A percentile compares a stretch with the other conserved stretches of the same genome.
Evolutionary conservation across 73 alveolate species (phyloP).

Genomic region (Paramecium caudatum): DNA sequence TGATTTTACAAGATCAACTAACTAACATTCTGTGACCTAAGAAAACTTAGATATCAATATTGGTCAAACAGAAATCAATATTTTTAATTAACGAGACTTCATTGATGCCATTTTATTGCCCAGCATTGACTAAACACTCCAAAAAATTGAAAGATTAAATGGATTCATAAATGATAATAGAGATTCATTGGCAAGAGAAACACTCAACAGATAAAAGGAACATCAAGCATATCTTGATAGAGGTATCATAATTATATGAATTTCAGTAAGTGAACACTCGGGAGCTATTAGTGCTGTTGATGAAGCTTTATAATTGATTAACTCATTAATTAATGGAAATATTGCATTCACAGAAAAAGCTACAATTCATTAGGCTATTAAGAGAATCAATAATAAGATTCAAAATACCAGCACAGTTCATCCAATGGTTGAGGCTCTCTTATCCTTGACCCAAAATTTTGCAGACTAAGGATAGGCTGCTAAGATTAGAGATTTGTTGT

Average conservation of each 20-base stretch:
- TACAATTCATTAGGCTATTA: constrained; percentile 27
- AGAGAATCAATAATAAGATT: neutral
- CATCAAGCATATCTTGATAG: constrained; percentile 54
- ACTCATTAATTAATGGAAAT: constrained; percentile 56
- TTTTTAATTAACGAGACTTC: constrained; percentile 16
- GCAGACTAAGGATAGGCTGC: constrained; percentile 38
- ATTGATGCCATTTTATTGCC: constrained; percentile 36
- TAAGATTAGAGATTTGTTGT: constrained; percentile 49
- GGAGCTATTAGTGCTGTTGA: constrained; percentile 58
- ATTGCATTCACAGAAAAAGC: constrained; percentile 46
- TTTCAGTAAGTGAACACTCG: constrained; percentile 46
- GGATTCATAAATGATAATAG: constrained; percentile 49
- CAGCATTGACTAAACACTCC: neutral
- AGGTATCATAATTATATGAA: constrained; percentile 23
- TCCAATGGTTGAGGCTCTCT: constrained; percentile 27
- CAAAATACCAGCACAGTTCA: neutral
- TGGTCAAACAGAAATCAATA: constrained; percentile 38
- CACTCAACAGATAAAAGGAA: constrained; percentile 25
- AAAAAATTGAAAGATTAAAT: constrained; percentile 37
- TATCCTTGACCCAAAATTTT: constrained; percentile 16
- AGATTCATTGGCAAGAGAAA: constrained; percentile 51
- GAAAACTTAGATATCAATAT: constrained; percentile 16
- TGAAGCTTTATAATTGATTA: constrained; percentile 55
- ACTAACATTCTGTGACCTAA: constrained; percentile 27
- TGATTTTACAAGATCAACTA: constrained; percentile 37